Evolutionary conservation across 75 land plant species (phyloP).

Genomic region (Cunninghamia lanceolata): DNA sequence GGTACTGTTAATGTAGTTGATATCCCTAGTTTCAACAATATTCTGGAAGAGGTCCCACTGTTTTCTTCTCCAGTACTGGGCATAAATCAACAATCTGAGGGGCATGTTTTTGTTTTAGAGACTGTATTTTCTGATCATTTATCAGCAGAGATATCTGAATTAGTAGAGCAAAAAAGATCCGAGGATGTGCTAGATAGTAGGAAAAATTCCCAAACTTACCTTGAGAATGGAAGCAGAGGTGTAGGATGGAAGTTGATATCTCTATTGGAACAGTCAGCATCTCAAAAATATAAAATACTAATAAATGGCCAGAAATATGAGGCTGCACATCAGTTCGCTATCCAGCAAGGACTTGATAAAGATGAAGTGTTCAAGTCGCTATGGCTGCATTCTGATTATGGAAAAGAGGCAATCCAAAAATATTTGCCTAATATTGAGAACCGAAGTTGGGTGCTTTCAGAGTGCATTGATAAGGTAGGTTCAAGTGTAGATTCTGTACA

Average conservation of each 20-base stretch:
- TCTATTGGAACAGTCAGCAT: constrained; percentile 46
- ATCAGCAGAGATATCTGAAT: constrained; percentile 7
- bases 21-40: constrained; percentile 19
- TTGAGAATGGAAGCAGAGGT: constrained; percentile 6
- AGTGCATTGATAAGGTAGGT: constrained; percentile 70
- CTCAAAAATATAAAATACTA: constrained; percentile 58
- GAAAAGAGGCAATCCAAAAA: constrained; percentile 34
- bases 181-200: neutral
- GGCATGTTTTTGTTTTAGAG: constrained; percentile 60
- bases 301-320: constrained; percentile 49
- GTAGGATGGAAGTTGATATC: constrained; percentile 56
- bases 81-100: constrained; percentile 23
- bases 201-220: neutral
- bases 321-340: constrained; percentile 64
- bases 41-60: constrained; percentile 24
- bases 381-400: constrained; percentile 65
- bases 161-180: neutral
- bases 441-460: constrained; percentile 65
- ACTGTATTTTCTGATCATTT: constrained; percentile 10
- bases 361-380: constrained; percentile 81
- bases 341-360: constrained; percentile 45
- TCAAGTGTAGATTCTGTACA: constrained; percentile 64
- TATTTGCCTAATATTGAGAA: constrained; percentile 62
- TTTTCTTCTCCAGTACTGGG: constrained; percentile 45
- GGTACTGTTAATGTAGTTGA: constrained; percentile 45